These are phyloP conservation scores for Metschnikowia borealis DNA, from an alignment of 805 yeast species.

Conservation along the genomic window DNA sequence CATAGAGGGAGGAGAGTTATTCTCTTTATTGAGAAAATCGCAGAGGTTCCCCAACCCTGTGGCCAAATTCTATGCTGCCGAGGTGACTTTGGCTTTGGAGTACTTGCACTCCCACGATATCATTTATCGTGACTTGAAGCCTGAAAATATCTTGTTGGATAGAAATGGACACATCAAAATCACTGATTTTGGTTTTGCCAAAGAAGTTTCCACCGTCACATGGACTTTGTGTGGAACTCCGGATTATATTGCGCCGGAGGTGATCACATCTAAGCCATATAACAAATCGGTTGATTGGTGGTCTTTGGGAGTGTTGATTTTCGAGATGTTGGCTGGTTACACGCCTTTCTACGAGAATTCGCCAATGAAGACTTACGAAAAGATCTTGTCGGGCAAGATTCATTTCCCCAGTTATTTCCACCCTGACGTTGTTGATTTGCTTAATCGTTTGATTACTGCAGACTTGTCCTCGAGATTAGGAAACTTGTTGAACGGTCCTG, in stretches of 20 bases:
- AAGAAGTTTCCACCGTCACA: conserved; percentile 56
- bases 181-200: conserved; percentile 62
- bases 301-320: conserved; percentile 58
- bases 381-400: conserved; percentile 50
- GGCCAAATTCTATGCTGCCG: conserved; percentile 62
- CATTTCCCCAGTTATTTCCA: conserved; percentile 52
- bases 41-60: conserved; percentile 61
- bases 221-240: conserved; percentile 65
- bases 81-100: conserved; percentile 55
- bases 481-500: conserved; percentile 54
- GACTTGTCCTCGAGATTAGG: conserved; percentile 56
- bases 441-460: conserved; percentile 48
- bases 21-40: conserved; percentile 52
- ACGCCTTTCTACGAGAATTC: conserved; percentile 62
- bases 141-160: conserved; percentile 56
- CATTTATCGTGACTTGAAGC: conserved; percentile 58
- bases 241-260: conserved; percentile 63
- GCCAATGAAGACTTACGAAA: conserved; percentile 61
- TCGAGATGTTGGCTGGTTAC: conserved; percentile 59
- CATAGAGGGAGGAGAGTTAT: conserved; percentile 61
- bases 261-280: conserved; percentile 60
- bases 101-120: conserved; percentile 57
- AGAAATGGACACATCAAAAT: conserved; percentile 58
- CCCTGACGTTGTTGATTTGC: conserved; percentile 49
- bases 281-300: conserved; percentile 65